phyloP scores from a whole-genome alignment of 2,329 filamentous ascomycete species.

The Fusarium ramigenum region DNA sequence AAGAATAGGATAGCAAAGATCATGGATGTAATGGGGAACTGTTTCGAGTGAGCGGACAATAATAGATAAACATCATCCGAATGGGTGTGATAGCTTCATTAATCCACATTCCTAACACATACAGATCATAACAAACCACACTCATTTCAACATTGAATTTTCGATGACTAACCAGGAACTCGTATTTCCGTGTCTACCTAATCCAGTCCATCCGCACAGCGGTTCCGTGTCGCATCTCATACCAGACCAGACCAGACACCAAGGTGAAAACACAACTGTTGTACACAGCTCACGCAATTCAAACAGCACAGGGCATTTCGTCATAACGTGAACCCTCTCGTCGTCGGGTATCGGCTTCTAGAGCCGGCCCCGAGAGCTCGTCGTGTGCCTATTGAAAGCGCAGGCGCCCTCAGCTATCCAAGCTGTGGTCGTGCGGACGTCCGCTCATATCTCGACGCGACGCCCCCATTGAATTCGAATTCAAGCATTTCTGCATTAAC shows the following conservation, averaged over 20 bases:
- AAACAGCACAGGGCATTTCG: slow-evolving; percentile 28
- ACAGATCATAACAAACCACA: slow-evolving; percentile 8
- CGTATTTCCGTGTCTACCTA: slow-evolving; percentile 44
- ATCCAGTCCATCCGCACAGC: slow-evolving; percentile 43
- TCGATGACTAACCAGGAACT: slow-evolving; percentile 36
- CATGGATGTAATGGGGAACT: not conserved
- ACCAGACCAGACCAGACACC: slow-evolving; percentile 25
- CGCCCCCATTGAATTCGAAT: slow-evolving; percentile 40
- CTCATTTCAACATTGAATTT: not conserved
- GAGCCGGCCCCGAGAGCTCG: slow-evolving; percentile 20
- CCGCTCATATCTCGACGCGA: slow-evolving; percentile 36
- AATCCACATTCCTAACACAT: slow-evolving; percentile 11
- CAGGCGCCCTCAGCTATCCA: slow-evolving; percentile 40
- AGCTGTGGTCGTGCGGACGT: slow-evolving; percentile 37
- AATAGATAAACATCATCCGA: not conserved
- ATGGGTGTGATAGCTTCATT: slow-evolving; percentile 7
- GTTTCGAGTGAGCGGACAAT: not conserved
- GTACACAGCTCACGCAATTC: slow-evolving; percentile 39
- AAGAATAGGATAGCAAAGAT: not conserved
- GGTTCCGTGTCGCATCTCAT: slow-evolving; percentile 36
- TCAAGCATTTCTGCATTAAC: slow-evolving; percentile 44
- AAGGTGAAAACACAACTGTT: slow-evolving; percentile 38
- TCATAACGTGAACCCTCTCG: slow-evolving; percentile 22
- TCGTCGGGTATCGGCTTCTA: slow-evolving; percentile 16
- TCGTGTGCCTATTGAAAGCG: slow-evolving; percentile 31